Conservation (phyloP, 345 rosid species). For the Acer yangbiense region DNA sequence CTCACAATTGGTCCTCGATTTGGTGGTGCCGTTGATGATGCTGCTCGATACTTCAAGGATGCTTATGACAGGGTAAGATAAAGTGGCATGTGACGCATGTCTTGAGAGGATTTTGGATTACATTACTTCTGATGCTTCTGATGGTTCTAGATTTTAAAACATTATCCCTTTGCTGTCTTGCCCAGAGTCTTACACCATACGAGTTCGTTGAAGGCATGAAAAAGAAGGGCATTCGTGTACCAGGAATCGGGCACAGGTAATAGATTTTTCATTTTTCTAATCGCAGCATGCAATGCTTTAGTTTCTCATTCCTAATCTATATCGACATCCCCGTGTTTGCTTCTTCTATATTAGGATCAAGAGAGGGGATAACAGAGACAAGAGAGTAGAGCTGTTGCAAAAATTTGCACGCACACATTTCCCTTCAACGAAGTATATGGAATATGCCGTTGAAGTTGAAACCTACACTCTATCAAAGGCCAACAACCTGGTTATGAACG, state of each 20-base stretch:
- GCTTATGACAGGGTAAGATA: constrained; percentile 79
- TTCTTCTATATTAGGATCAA: constrained; percentile 59
- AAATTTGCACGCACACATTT: constrained; percentile 80
- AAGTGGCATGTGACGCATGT: neutral
- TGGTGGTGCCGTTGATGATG: constrained; percentile 98
- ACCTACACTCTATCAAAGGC: constrained; percentile 86
- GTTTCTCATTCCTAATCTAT: constrained; percentile 11
- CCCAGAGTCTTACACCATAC: constrained; percentile 79
- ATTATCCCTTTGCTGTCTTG: constrained; percentile 16
- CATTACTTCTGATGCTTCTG: constrained; percentile 7
- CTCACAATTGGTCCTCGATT: constrained; percentile 97
- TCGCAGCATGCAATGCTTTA: neutral
- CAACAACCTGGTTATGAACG: constrained; percentile 81
- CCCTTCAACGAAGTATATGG: constrained; percentile 94
- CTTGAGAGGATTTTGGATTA: neutral
- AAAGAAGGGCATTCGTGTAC: constrained; percentile 98
- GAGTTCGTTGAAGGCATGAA: constrained; percentile 96
- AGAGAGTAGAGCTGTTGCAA: constrained; percentile 93
- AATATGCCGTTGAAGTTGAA: constrained; percentile 87
- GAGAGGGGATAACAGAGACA: constrained; percentile 96
- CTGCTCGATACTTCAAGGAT: constrained; percentile 96
- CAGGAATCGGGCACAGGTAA: constrained; percentile 97
- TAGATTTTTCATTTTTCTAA: constrained; percentile 12
- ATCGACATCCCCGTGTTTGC: constrained; percentile 8
- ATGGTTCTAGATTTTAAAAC: constrained; percentile 20